Conservation (phyloP, 441 rosid genomes). For the Mallotus japonicus region DNA sequence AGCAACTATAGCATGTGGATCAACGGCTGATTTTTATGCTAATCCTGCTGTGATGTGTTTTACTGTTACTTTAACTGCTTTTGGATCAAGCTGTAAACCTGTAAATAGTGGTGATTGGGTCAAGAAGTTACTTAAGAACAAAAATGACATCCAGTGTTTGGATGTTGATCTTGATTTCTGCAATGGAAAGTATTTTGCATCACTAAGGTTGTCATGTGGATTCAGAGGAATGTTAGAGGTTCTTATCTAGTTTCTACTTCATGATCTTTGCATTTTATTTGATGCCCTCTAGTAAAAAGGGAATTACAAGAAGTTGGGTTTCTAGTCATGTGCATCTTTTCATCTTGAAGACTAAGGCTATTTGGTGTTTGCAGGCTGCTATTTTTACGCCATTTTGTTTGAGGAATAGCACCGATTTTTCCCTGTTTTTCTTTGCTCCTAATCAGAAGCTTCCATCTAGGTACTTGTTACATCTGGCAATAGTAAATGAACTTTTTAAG, state of each 20-base stretch:
- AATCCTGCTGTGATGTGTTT: slow-evolving; percentile 75
- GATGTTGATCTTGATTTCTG: slow-evolving; percentile 86
- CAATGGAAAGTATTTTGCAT: slow-evolving; percentile 78
- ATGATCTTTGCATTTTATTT: slow-evolving; percentile 12
- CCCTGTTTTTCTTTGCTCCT: slow-evolving; percentile 53
- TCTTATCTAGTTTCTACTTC: slow-evolving; percentile 21
- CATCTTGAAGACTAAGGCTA: slow-evolving; percentile 20
- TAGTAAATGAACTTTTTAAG: slow-evolving; percentile 22
- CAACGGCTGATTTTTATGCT: slow-evolving; percentile 76
- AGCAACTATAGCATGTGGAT: slow-evolving; percentile 73
- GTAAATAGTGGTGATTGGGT: slow-evolving; percentile 88
- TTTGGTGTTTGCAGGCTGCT: slow-evolving; percentile 61
- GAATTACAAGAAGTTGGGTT: slow-evolving; percentile 4
- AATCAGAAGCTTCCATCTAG: slow-evolving; percentile 67
- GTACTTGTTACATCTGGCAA: slow-evolving; percentile 38
- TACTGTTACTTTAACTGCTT: slow-evolving; percentile 61
- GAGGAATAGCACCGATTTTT: slow-evolving; percentile 71
- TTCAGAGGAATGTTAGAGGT: slow-evolving; percentile 91
- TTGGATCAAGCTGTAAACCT: slow-evolving; percentile 71
- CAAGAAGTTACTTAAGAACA: slow-evolving; percentile 69
- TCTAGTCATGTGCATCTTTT: background rate
- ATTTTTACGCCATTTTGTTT: slow-evolving; percentile 69
- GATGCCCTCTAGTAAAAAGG: slow-evolving; percentile 8
- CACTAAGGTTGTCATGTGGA: slow-evolving; percentile 83
- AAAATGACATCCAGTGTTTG: slow-evolving; percentile 50